Evolutionary conservation across 129 eudicot species (phyloP), one percentile per base, ranked within the genome.

Genomic region (Chrysanthemum seticuspe): DNA sequence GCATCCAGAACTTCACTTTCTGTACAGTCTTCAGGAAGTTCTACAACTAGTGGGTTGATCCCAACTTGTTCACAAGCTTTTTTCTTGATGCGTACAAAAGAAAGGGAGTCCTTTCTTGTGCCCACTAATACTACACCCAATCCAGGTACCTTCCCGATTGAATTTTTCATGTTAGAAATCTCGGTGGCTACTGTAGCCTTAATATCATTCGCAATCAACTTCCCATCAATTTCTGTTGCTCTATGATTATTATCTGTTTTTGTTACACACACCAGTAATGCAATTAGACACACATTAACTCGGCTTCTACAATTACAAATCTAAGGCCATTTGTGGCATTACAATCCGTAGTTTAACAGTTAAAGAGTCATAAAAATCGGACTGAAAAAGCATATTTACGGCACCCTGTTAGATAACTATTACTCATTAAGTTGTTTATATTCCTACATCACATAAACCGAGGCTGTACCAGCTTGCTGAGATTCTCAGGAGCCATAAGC

Each of bases 1-100:
- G 44, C 78, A 27, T 71, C 15, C 51, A 62, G 71, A 67, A 85
- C 71, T 56, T 82, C 70, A 73, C 15, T 73, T 62, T 82, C 70
- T 19, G 83, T 67, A 65, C 74, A 79, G n/a, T 85, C 80, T 31
- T 76, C 83, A 1, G 76, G 81, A 72, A 85, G 80, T 27, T 82
- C 55, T 31, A 27, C 27, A 2, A 77, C 15, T 47, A 71, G 63
- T 50, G 87, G 70, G 49, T 72, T 23, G 49, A 85, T 85, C 25
- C 85, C 87, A 10, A 85, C 87, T 69, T 76, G 48, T 0, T 82
- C 78, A 55, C 90, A 85, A 73, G 90, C 87, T 75, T 71, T 83
- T 61, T 75, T 82, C 82, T 85, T 85, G 76, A 85, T 59, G 10
- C 70, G 65, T 5, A 85, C 75, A 69, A 82, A 85, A 56, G 80